Evolutionary conservation across 176 grass and related monocot species (phyloP).

Genomic region (Ananas comosus): DNA sequence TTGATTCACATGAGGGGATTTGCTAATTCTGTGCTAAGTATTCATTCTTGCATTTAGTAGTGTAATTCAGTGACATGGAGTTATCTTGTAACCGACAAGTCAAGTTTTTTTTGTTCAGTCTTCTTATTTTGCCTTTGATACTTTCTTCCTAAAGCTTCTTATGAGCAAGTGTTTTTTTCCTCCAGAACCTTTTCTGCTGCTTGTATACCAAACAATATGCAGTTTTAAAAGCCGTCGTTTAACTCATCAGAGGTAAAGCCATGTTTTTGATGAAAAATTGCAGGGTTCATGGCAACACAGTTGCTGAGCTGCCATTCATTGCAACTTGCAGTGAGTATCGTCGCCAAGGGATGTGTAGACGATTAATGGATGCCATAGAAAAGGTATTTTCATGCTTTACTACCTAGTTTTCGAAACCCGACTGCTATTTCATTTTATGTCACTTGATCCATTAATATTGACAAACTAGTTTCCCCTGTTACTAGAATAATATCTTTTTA

Average conservation of each 20-base stretch:
- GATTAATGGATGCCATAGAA: constrained; percentile 67
- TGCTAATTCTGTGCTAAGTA: too few relatives aligned
- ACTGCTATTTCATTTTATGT: too few relatives aligned
- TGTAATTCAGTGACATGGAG: too few relatives aligned
- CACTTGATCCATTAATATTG: background rate
- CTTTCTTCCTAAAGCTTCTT: background rate
- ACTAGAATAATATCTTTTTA: background rate
- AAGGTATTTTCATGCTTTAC: constrained; percentile 39
- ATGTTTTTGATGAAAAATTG: constrained; percentile 3
- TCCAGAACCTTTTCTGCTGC: background rate
- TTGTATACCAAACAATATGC: background rate
- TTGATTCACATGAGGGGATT: too few relatives aligned
- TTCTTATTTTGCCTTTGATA: too few relatives aligned
- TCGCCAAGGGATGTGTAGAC: constrained; percentile 81
- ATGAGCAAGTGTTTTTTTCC: background rate
- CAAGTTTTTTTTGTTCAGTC: too few relatives aligned
- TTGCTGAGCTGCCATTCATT: constrained; percentile 78
- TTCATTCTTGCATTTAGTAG: too few relatives aligned
- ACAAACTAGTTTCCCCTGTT: background rate
- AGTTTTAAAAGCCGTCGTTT: background rate
- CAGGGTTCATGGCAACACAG: constrained; percentile 84
- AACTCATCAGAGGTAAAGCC: background rate
- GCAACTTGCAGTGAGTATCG: constrained; percentile 71
- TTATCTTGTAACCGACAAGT: too few relatives aligned
- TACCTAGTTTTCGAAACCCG: background rate